A percentile compares a stretch with the other conserved stretches of the same genome.
Conservation (phyloP, 305 asterid species). For the Fraxinus floribunda region DNA sequence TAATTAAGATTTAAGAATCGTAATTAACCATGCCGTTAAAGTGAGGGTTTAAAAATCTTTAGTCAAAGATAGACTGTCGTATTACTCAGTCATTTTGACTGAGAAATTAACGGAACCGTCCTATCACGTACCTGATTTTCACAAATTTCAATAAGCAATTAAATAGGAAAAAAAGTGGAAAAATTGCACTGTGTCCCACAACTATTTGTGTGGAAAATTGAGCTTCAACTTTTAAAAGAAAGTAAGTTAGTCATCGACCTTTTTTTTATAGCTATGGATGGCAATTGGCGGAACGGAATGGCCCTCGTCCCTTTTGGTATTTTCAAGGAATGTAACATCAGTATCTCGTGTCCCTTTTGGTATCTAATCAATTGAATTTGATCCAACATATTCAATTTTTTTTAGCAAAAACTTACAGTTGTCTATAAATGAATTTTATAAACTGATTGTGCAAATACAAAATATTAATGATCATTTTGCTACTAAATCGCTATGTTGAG, state of each 20-base stretch:
- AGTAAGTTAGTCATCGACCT: background rate
- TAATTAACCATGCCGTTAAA: background rate
- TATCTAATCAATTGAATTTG: too few relatives aligned
- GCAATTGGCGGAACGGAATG: background rate
- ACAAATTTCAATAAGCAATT: slow-evolving; percentile 17
- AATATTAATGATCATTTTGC: background rate
- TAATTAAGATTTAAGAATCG: background rate
- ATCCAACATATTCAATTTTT: background rate
- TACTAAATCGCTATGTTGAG: background rate
- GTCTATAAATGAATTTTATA: too few relatives aligned
- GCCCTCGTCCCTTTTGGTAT: too few relatives aligned
- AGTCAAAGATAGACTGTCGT: slow-evolving; percentile 12
- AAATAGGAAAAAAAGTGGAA: background rate
- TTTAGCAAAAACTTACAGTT: too few relatives aligned
- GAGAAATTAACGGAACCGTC: slow-evolving; percentile 32
- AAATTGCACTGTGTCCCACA: background rate
- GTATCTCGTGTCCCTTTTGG: too few relatives aligned
- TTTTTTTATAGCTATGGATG: background rate
- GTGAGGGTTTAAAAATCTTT: background rate
- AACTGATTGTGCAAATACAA: background rate
- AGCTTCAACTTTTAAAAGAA: background rate
- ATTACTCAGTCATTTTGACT: background rate
- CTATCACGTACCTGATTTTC: slow-evolving; percentile 24
- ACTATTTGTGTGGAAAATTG: background rate
- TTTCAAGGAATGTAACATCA: too few relatives aligned